phyloP scores from a whole-genome alignment of 129 eudicot genomes.

The Daucus carota region DH1_v3.0 NC_030386.2:14046001-14046500 shows the following conservation, averaged over 20 bases:
- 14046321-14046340: constrained; percentile 44
- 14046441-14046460: constrained; percentile 91
- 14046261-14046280: constrained; percentile 54
- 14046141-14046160: constrained; percentile 61
- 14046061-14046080: constrained; percentile 85
- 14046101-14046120: constrained; percentile 73
- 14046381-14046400: constrained; percentile 43
- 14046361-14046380: constrained; percentile 31
- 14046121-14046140: constrained; percentile 55
- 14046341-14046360: constrained; percentile 42
- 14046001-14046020: constrained; percentile 68
- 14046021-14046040: constrained; percentile 73
- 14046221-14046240: constrained; percentile 75
- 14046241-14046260: constrained; percentile 53
- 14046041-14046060: constrained; percentile 67
- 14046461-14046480: constrained; percentile 83
- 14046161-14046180: constrained; percentile 74
- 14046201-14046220: constrained; percentile 87
- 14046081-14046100: constrained; percentile 63
- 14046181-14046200: constrained; percentile 74
- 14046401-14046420: constrained; percentile 53
- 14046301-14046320: constrained; percentile 58
- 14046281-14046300: constrained; percentile 71
- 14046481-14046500: constrained; percentile 72
- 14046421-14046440: constrained; percentile 59